phyloP scores from a whole-genome alignment of 2,329 filamentous ascomycete genomes.

The Arachnomyces sp. region DNA sequence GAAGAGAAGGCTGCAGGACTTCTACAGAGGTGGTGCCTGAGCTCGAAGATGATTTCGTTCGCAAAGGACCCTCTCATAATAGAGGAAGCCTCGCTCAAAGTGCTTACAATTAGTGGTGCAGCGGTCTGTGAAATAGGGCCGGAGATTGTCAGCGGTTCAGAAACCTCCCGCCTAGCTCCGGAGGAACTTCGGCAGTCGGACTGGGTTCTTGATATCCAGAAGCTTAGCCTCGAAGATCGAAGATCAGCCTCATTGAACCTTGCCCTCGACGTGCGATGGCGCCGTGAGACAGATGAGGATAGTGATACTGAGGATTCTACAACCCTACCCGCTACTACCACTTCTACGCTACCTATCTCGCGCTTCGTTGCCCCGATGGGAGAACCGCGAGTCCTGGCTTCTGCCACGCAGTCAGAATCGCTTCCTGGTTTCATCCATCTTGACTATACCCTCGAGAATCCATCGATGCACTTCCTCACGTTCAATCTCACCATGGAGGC shows the following conservation, averaged over 20 bases:
- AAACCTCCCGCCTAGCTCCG: constrained; percentile 46
- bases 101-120: constrained; percentile 55
- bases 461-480: constrained; percentile 86
- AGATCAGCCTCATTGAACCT: constrained; percentile 67
- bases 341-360: constrained; percentile 66
- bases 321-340: constrained; percentile 42
- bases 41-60: constrained; percentile 66
- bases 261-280: constrained; percentile 70
- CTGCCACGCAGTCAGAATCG: constrained; percentile 29
- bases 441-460: constrained; percentile 77
- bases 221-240: constrained; percentile 73
- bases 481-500: constrained; percentile 91
- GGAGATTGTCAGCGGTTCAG: constrained; percentile 24
- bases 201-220: constrained; percentile 69
- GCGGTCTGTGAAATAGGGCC: constrained; percentile 48
- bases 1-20: constrained; percentile 51
- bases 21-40: constrained; percentile 71
- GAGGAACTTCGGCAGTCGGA: constrained; percentile 63
- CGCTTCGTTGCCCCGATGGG: constrained; percentile 71
- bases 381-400: constrained; percentile 74
- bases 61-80: constrained; percentile 56
- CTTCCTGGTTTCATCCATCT: constrained; percentile 38
- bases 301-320: constrained; percentile 13
- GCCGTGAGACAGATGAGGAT: constrained; percentile 42
- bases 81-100: constrained; percentile 57